Percentiles rank a stretch among this genome's conserved stretches.
phyloP scores from a whole-genome alignment of 1,284 basidiomycete species.

The Cryptococcus sp. region DNA sequence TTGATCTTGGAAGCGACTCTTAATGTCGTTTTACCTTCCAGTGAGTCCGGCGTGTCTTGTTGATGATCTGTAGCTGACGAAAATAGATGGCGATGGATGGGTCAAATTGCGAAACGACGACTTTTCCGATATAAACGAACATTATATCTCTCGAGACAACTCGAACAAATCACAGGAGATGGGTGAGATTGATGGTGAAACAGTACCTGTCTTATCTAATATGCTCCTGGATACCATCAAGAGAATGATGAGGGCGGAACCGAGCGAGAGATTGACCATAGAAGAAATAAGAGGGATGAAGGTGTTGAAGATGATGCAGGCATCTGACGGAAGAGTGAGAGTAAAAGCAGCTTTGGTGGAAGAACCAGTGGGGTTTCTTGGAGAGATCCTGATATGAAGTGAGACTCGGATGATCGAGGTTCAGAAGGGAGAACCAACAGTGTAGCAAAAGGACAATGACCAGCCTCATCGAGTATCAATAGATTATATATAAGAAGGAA shows the following conservation, averaged over 20 bases:
- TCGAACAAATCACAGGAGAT: slow-evolving; percentile 1
- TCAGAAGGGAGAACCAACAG: too few relatives aligned
- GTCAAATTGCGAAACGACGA: slow-evolving; percentile 87
- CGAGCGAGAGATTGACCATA: slow-evolving; percentile 57
- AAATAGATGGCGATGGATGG: slow-evolving; percentile 67
- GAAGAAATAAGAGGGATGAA: slow-evolving; percentile 57
- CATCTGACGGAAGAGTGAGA: slow-evolving; percentile 3
- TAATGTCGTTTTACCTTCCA: slow-evolving; percentile 92
- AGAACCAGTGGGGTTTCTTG: slow-evolving; percentile 18
- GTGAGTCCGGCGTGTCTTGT: slow-evolving; percentile 55
- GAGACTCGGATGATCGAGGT: too few relatives aligned
- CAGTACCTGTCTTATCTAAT: slow-evolving; percentile 52
- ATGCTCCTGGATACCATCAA: slow-evolving; percentile 64
- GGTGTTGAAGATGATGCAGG: slow-evolving; percentile 57
- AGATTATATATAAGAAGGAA: too few relatives aligned
- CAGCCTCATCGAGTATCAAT: too few relatives aligned
- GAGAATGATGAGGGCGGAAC: slow-evolving; percentile 72
- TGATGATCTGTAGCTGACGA: not conserved
- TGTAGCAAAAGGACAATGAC: too few relatives aligned
- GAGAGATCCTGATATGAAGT: not conserved
- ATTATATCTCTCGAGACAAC: slow-evolving; percentile 25
- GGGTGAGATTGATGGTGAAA: not conserved
- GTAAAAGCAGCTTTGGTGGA: slow-evolving; percentile 17
- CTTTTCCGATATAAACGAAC: slow-evolving; percentile 73
- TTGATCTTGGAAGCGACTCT: slow-evolving; percentile 87